phyloP scores from a whole-genome alignment of 345 rosid species.

The Barbarea vulgaris region DNA sequence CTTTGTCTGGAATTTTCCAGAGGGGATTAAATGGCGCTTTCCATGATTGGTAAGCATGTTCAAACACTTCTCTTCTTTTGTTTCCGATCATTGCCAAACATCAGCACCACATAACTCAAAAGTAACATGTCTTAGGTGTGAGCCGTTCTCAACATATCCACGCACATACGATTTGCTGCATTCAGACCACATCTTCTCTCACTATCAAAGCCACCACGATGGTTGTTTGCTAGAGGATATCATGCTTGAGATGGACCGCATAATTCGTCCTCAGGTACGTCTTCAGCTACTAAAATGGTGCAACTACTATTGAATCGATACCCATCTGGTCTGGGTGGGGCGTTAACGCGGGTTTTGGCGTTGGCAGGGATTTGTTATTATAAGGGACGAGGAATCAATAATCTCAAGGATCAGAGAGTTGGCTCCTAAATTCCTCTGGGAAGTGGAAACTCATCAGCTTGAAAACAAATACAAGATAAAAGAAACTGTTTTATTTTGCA shows the following conservation, averaged over 20 bases:
- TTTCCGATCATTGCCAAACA: conserved; percentile 4
- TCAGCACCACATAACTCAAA: neutral
- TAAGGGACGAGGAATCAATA: conserved; percentile 71
- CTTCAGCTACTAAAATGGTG: neutral
- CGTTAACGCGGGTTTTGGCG: neutral
- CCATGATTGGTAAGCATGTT: conserved; percentile 81
- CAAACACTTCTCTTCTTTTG: neutral
- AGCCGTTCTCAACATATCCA: conserved; percentile 94
- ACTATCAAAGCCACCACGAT: conserved; percentile 52
- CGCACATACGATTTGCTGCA: conserved; percentile 87
- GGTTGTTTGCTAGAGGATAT: conserved; percentile 80
- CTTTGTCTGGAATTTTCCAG: conserved; percentile 72
- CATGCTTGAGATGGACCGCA: conserved; percentile 92
- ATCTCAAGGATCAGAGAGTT: conserved; percentile 59
- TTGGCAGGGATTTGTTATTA: conserved; percentile 75
- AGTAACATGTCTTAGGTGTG: conserved; percentile 71
- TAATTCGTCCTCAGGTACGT: conserved; percentile 79
- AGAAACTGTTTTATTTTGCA: conserved; percentile 71
- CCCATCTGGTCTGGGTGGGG: neutral
- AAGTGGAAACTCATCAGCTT: conserved; percentile 59
- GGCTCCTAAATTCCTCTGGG: conserved; percentile 84
- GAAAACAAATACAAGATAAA: conserved; percentile 58
- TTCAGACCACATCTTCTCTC: conserved; percentile 66
- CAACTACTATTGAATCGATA: neutral
- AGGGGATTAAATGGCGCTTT: conserved; percentile 79